Evolutionary conservation across 2,329 filamentous ascomycete genomes (phyloP).

Genomic region (Trichoderma lentiforme): DNA sequence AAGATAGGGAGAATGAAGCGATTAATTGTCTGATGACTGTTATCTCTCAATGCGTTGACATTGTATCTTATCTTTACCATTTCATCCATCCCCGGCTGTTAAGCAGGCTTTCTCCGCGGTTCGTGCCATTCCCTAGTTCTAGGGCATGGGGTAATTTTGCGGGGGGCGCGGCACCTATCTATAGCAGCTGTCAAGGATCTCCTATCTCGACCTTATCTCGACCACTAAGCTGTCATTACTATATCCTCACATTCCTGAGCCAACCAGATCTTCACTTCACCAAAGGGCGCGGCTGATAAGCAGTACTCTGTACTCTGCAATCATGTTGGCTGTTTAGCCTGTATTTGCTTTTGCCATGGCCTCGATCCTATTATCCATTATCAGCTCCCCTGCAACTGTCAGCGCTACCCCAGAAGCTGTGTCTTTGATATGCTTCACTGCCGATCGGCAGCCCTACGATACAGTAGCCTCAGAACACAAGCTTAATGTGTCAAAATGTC

Average conservation of each 20-base stretch:
- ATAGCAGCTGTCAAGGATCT: not conserved
- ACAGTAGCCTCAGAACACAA: not conserved
- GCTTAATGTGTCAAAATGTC: not conserved
- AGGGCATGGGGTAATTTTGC: slow-evolving; percentile 5
- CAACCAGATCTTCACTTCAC: not conserved
- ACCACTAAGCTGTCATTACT: not conserved
- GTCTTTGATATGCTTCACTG: not conserved
- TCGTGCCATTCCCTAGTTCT: not conserved
- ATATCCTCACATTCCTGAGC: not conserved
- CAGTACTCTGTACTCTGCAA: not conserved
- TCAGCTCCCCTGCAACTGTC: not conserved
- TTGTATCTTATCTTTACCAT: not conserved
- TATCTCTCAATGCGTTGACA: not conserved
- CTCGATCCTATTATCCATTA: not conserved
- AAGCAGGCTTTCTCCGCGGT: not conserved
- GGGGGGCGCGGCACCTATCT: not conserved
- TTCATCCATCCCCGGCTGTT: not conserved
- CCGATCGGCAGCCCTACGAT: slow-evolving; percentile 4
- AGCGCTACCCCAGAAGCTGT: not conserved
- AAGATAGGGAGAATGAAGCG: not conserved
- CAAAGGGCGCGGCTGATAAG: not conserved
- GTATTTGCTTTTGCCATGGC: not conserved
- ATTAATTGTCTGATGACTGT: slow-evolving; percentile 12
- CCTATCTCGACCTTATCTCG: slow-evolving; percentile 2
- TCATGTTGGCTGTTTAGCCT: not conserved